Evolutionary conservation across 305 asterid genomes (phyloP), one percentile per base, ranked within the genome.

Genomic region (Caryopteris hybrid): DNA sequence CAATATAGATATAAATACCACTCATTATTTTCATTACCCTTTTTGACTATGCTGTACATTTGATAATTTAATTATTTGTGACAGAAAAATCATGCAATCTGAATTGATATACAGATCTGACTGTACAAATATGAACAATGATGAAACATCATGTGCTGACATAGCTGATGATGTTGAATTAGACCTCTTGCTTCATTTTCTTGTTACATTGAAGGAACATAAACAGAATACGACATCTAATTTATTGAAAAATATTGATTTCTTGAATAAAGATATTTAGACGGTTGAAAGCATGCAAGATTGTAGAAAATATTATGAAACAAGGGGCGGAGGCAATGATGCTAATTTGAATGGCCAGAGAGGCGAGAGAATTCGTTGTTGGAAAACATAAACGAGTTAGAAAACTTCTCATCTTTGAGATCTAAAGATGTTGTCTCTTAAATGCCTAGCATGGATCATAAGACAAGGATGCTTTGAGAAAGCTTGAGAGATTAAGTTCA

Each of bases 31-130:
- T n/a, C n/a, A n/a, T n/a, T n/a, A n/a, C n/a, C n/a, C n/a, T n/a
- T n/a, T n/a, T n/a, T n/a, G n/a, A n/a, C n/a, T 1, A n/a, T n/a
- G n/a, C n/a, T n/a, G n/a, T n/a, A 62, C 53, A 14, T 55, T 69
- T n/a, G 13, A 61, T 53, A 14, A 20, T 39, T 52, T 1, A 12
- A 55, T 38, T 25, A 29, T 59, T 53, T 34, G 39, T 71, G 42
- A 42, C 61, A 83, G 91, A 65, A 80, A 85, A 58, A 78, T 85
- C 57, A 68, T 85, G 52, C 74, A 84, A 62, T 81, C 78, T 53
- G 81, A 81, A 68, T 51, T 78, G 68, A 45, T 83, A 42, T 14
- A 21, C 34, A 81, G 50, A 48, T 60, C n/a, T 17, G 60, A 66
- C 8, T 45, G 27, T 29, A 45, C 70, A 7, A 38, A 52, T 50